A percentile compares a stretch with the other conserved stretches of the same genome.
phyloP scores from a whole-genome alignment of 2,329 filamentous ascomycete genomes.

The Penicillium rolfsii region DNA sequence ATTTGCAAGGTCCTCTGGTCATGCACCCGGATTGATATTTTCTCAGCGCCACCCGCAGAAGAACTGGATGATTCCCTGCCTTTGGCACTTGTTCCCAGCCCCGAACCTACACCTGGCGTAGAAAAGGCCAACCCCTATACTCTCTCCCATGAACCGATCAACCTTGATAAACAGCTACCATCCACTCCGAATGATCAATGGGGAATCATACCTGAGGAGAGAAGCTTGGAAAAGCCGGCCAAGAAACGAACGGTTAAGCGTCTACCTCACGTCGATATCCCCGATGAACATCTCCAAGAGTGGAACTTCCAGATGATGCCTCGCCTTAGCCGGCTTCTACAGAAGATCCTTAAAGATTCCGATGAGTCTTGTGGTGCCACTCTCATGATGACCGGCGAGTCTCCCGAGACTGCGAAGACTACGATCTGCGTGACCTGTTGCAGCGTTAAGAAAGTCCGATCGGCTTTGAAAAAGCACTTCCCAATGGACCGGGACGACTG shows the following conservation, averaged over 20 bases:
- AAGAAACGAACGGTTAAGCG: conserved; percentile 50
- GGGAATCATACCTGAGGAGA: conserved; percentile 30
- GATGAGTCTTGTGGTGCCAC: conserved; percentile 64
- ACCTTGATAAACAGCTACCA: conserved; percentile 25
- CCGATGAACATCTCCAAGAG: conserved; percentile 57
- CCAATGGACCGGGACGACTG: conserved; percentile 59
- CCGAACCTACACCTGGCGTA: conserved; percentile 33
- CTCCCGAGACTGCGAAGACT: conserved; percentile 59
- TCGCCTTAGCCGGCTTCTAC: conserved; percentile 60
- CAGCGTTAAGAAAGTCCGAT: conserved; percentile 62
- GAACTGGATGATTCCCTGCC: conserved; percentile 49
- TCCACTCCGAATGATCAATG: conserved; percentile 20
- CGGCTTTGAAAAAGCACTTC: conserved; percentile 61
- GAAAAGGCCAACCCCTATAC: conserved; percentile 26
- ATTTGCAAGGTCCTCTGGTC: conserved; percentile 48
- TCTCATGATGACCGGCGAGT: conserved; percentile 63
- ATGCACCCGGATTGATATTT: conserved; percentile 48
- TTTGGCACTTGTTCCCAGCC: conserved; percentile 42
- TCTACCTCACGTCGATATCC: conserved; percentile 56
- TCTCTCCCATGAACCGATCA: conserved; percentile 19
- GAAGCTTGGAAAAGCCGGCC: conserved; percentile 35
- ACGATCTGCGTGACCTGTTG: conserved; percentile 67
- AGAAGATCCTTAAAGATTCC: conserved; percentile 62
- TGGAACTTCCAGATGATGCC: conserved; percentile 64
- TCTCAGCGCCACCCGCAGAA: conserved; percentile 44